These are phyloP conservation scores for Emmonsiellopsis sp. DNA, from an alignment of 2,329 filamentous ascomycete species.

Conservation along the genomic window DNA sequence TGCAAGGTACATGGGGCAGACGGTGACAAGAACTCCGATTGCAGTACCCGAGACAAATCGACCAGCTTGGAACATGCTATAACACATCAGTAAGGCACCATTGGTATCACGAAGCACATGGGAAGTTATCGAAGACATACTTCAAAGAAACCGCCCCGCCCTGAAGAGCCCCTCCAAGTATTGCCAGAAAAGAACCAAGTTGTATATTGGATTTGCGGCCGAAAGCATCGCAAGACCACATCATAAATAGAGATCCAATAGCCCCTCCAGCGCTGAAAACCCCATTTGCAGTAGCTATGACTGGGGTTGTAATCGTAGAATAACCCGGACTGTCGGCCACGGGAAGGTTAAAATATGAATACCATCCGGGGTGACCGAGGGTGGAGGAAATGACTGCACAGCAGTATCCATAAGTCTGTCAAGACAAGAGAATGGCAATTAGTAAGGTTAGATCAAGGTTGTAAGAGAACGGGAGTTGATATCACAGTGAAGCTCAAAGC, in stretches of 20 bases:
- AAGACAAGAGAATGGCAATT: neutral
- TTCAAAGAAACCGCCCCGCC: conserved; percentile 35
- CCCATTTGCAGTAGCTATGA: conserved; percentile 41
- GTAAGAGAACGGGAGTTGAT: neutral
- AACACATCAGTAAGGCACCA: conserved; percentile 4
- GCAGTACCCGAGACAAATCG: conserved; percentile 34
- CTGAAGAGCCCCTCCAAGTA: conserved; percentile 41
- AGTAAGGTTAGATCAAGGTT: neutral
- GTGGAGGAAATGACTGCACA: conserved; percentile 43
- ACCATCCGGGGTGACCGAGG: conserved; percentile 46
- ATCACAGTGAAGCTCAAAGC: neutral
- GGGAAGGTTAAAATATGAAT: conserved; percentile 40
- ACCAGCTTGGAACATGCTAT: conserved; percentile 37
- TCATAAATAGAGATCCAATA: conserved; percentile 38
- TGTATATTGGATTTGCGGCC: conserved; percentile 40
- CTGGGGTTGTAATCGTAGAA: conserved; percentile 35
- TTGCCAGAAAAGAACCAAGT: conserved; percentile 33
- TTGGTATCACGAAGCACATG: neutral
- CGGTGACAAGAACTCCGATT: conserved; percentile 34
- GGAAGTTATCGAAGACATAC: conserved; percentile 17
- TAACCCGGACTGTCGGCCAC: conserved; percentile 35
- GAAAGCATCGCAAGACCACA: conserved; percentile 40
- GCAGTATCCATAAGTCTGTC: conserved; percentile 42
- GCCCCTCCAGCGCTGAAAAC: conserved; percentile 42
- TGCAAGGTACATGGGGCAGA: conserved; percentile 38